Evolutionary conservation across 2,329 filamentous ascomycete species (phyloP), one percentile per base, ranked within the genome.

Genomic region (Alternaria postmessia): DNA sequence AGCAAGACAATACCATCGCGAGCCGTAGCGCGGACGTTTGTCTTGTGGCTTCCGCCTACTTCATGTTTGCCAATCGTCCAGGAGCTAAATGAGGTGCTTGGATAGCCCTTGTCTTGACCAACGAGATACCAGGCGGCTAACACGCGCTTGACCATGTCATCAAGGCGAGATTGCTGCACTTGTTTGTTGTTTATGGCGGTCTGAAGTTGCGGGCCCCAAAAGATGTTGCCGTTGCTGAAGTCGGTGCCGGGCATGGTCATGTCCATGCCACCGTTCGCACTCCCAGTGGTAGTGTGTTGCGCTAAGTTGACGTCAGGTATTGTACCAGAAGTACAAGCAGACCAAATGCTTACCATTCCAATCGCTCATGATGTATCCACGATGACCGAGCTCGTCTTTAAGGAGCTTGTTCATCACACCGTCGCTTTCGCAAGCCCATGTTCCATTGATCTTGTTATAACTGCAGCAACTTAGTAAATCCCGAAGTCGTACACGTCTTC

Each of bases 211-310:
- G 81, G 76, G 0, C 87, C 87, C 87, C 87, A 89, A 38, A 85
- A 81, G 3, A 87, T 75, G 42, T 80, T 83, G 32, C 78, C 78
- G 75, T 30, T 62, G 1, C 70, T 59, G 57, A 76, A 77, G 54
- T 77, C 71, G 41, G 68, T 69, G 38, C 56, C 79, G 0, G 87
- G 87, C 87, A 90, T 89, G 80, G 85, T 59, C 81, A 87, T 86
- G 36, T 83, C 80, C 0, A 89, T 74, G 11, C 83, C 81, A 20
- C 74, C 80, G 43, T 83, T 78, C 20, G 82, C 81, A 12, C 79
- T 74, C 3, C 80, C 75, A 0, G 81, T 82, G 18, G 65, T 68
- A 5, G 77, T 79, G 60, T 85, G 82, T 12, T 82, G 82, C 1
- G 79, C 84, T 72, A 32, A 20, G 38, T 36, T 14, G 8, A 28